Percentiles rank a stretch among this genome's conserved stretches.
These are phyloP conservation scores for Malbranchea zuffiana DNA, from an alignment of 2,329 filamentous ascomycete genomes.

Conservation along the genomic window DNA sequence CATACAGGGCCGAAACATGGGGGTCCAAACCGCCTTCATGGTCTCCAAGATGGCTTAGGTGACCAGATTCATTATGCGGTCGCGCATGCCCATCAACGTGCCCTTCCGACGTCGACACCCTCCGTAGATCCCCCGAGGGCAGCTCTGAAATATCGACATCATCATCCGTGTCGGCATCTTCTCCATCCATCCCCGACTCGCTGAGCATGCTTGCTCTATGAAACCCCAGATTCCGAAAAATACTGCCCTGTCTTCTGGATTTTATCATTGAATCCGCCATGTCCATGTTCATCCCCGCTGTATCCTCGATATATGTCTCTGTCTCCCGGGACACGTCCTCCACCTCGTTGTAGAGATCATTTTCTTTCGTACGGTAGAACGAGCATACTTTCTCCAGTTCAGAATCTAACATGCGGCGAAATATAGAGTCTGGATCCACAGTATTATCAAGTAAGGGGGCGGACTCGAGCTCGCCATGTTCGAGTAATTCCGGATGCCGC, in stretches of 20 bases:
- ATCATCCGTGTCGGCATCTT: slow-evolving; percentile 50
- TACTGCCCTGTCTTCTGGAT: slow-evolving; percentile 37
- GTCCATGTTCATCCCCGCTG: slow-evolving; percentile 35
- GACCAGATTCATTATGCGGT: slow-evolving; percentile 22
- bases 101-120: slow-evolving; percentile 28
- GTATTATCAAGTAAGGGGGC: slow-evolving; percentile 65
- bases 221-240: slow-evolving; percentile 43
- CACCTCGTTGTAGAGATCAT: slow-evolving; percentile 73
- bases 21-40: slow-evolving; percentile 56
- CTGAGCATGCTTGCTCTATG: slow-evolving; percentile 31
- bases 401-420: slow-evolving; percentile 67
- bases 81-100: slow-evolving; percentile 19
- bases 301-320: slow-evolving; percentile 53
- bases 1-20: slow-evolving; percentile 58
- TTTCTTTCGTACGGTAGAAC: slow-evolving; percentile 83
- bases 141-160: slow-evolving; percentile 46
- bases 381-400: slow-evolving; percentile 90
- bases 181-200: slow-evolving; percentile 39
- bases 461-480: slow-evolving; percentile 62
- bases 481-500: slow-evolving; percentile 46
- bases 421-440: slow-evolving; percentile 66
- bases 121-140: slow-evolving; percentile 27
- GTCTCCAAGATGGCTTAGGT: slow-evolving; percentile 43
- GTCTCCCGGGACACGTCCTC: slow-evolving; percentile 66
- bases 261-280: slow-evolving; percentile 34